phyloP scores from a whole-genome alignment of 2,329 filamentous ascomycete species.

The Emericellopsis atlantica region DNA sequence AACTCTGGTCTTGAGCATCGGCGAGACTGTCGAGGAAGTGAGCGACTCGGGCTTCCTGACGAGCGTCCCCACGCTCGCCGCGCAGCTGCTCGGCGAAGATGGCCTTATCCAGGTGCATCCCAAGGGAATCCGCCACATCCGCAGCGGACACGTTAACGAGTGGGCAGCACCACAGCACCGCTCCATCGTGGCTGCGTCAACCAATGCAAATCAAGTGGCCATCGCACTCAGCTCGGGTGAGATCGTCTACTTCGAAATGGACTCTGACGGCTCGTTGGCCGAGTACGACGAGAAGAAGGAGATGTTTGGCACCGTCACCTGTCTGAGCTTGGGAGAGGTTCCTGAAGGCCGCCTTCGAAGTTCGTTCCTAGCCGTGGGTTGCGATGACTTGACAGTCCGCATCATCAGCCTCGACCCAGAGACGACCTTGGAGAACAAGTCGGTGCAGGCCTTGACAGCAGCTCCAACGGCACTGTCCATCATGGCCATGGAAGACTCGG shows the following conservation, averaged over 20 bases:
- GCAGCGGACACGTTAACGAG: conserved; percentile 68
- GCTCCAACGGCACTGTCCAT: conserved; percentile 81
- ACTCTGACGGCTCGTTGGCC: conserved; percentile 75
- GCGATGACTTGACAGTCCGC: conserved; percentile 90
- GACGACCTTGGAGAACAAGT: conserved; percentile 83
- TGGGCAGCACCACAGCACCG: conserved; percentile 91
- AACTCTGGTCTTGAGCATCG: conserved; percentile 87
- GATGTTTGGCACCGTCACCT: conserved; percentile 92
- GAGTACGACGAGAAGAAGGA: conserved; percentile 93
- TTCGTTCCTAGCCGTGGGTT: conserved; percentile 89
- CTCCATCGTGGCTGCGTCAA: conserved; percentile 87
- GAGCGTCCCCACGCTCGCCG: conserved; percentile 77
- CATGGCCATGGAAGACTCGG: conserved; percentile 91
- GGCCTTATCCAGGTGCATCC: conserved; percentile 90
- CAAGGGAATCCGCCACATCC: conserved; percentile 88
- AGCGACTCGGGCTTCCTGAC: conserved; percentile 87
- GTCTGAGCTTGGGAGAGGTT: conserved; percentile 84
- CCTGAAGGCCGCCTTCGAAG: conserved; percentile 82
- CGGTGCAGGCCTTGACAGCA: conserved; percentile 84
- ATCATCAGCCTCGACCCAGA: conserved; percentile 85
- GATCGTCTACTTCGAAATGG: conserved; percentile 97
- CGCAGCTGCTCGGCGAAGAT: conserved; percentile 89
- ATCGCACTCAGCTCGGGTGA: conserved; percentile 92
- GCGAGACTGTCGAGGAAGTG: conserved; percentile 92
- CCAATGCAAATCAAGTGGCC: conserved; percentile 86